Base-by-base conservation (phyloP, 208 protist species). In the Porcisia hertigi region DNA sequence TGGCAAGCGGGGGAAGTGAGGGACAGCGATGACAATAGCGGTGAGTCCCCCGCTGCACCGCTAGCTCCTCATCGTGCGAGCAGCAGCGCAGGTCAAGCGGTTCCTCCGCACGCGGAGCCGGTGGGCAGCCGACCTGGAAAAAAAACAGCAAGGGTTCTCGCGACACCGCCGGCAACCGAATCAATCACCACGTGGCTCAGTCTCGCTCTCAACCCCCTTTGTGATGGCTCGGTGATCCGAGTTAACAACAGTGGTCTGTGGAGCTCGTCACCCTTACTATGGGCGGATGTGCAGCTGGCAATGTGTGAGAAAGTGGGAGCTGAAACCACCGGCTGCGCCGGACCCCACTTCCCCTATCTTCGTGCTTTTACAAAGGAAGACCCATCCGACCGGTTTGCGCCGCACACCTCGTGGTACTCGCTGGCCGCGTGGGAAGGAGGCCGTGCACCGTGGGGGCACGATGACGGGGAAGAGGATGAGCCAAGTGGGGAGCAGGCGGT, bases 361-460 rank as follows among this genome's bases (percentile, higher is more conserved):
- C 49, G 57, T n/a, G 7, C 36, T 1, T 69, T 59, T 20, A 59
- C 58, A 1, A 4, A 45, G 36, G 23, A 43, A 11, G 34, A 57
- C 62, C 23, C 47, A 39, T 2, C 30, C n/a, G 58, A 9, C 49
- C 20, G 16, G 6, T 9, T 41, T 2, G 9, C 75, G 0, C 49
- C 69, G 16, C 63, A 49, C 34, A n/a, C 52, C 3, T 80, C 75
- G n/a, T 88, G 81, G 76, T 86, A 78, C 52, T 71, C 71, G 7
- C 52, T 53, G 6, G 60, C 59, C 4, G 80, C 77, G 49, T 88
- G 85, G 85, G 64, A 72, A 4, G 69, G 79, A 55, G 73, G 73
- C 16, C 20, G 65, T 1, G 77, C 75, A 49, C 80, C 84, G 67
- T 79, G 71, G 60, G 60, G 63, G 45, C 45, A 66, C 25, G 59